These are phyloP conservation scores for Lipomyces chichibuensis DNA, from an alignment of 805 yeast genomes.

Conservation along the genomic window DNA sequence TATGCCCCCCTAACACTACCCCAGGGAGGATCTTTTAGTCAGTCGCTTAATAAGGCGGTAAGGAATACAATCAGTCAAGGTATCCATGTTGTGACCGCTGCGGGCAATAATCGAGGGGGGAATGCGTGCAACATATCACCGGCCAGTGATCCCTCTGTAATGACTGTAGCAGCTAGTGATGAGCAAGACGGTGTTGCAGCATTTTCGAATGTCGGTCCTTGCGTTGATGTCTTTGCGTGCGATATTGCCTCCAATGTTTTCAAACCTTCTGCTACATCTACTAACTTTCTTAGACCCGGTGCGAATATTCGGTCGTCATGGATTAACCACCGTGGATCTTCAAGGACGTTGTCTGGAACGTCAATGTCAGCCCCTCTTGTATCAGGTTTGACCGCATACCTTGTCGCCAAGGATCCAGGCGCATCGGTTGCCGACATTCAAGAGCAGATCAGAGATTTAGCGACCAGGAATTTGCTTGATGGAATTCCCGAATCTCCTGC, in stretches of 20 bases:
- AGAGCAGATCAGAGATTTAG: slow-evolving; percentile 18
- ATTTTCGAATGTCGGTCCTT: slow-evolving; percentile 31
- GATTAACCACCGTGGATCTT: slow-evolving; percentile 34
- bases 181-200: slow-evolving; percentile 17
- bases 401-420: slow-evolving; percentile 13
- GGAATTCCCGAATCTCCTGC: slow-evolving; percentile 3
- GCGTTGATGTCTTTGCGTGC: slow-evolving; percentile 45
- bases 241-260: slow-evolving; percentile 58
- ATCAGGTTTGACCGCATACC: slow-evolving; percentile 83
- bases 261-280: slow-evolving; percentile 41
- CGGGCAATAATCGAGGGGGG: slow-evolving; percentile 83
- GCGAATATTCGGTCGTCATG: slow-evolving; percentile 71
- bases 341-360: slow-evolving; percentile 58
- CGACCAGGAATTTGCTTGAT: slow-evolving; percentile 12
- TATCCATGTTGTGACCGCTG: slow-evolving; percentile 90
- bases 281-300: slow-evolving; percentile 55
- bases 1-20: neutral
- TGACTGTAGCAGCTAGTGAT: slow-evolving; percentile 48
- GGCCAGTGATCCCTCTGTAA: slow-evolving; percentile 85
- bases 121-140: slow-evolving; percentile 95
- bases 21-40: slow-evolving; percentile 40
- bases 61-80: slow-evolving; percentile 88
- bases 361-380: slow-evolving; percentile 98
- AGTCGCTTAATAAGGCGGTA: slow-evolving; percentile 84
- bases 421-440: slow-evolving; percentile 39